Percentiles rank a stretch among this genome's conserved stretches.
Conservation (phyloP, 2,329 filamentous ascomycete genomes). For the Cytospora chrysosperma region DNA sequence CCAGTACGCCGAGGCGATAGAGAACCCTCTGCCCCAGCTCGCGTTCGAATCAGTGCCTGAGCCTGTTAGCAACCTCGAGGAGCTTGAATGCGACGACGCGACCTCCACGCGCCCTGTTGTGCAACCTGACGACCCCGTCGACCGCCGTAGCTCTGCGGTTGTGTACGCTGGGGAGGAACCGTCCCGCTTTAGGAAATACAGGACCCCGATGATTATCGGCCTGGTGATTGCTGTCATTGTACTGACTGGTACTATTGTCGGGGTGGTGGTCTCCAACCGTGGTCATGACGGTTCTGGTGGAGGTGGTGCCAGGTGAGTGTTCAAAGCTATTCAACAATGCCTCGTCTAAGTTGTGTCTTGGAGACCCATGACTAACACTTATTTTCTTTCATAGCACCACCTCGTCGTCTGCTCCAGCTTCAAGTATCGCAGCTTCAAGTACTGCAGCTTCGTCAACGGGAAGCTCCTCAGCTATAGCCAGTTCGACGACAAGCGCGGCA, state of each 20-base stretch:
- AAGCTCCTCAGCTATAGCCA: not conserved
- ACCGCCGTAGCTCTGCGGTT: conserved; percentile 12
- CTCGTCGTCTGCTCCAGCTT: not conserved
- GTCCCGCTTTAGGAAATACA: conserved; percentile 11
- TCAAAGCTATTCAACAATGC: no score
- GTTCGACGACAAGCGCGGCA: not conserved
- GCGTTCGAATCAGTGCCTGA: conserved; percentile 1
- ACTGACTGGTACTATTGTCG: conserved; percentile 8
- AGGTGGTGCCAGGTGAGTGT: not conserved
- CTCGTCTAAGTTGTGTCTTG: not conserved
- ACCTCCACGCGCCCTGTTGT: conserved; percentile 8
- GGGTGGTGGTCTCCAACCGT: conserved; percentile 3
- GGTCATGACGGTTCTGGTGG: not conserved
- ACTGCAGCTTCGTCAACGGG: not conserved
- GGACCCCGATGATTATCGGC: not conserved
- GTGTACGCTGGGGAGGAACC: conserved; percentile 15
- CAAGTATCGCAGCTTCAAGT: not conserved
- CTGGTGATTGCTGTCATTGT: not conserved
- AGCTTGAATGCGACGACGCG: not conserved
- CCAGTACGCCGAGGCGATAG: conserved; percentile 16
- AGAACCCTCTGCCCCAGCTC: conserved; percentile 18
- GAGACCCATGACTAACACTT: not conserved
- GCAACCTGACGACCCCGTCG: conserved; percentile 18
- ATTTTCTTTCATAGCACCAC: not conserved
- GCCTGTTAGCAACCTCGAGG: not conserved